These are phyloP conservation scores for Carallia brachiata DNA, from an alignment of 345 rosid species.

Conservation along the genomic window DNA sequence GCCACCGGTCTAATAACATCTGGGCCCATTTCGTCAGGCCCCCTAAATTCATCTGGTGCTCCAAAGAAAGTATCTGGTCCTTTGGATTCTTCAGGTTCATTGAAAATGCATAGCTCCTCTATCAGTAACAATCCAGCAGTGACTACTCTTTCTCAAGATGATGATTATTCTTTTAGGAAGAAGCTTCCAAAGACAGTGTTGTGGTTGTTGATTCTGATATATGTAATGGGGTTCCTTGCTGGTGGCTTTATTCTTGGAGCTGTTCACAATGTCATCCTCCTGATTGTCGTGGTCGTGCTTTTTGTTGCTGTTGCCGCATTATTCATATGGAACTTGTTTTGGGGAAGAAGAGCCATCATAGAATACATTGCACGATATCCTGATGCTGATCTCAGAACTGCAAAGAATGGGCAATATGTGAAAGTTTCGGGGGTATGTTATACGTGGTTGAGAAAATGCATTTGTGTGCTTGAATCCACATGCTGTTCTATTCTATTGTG, in stretches of 20 bases:
- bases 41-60: slow-evolving; percentile 15
- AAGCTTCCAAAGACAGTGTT: slow-evolving; percentile 65
- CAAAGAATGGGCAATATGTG: slow-evolving; percentile 88
- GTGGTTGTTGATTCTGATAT: slow-evolving; percentile 67
- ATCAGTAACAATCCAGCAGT: slow-evolving; percentile 15
- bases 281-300: slow-evolving; percentile 64
- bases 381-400: slow-evolving; percentile 84
- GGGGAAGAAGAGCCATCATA: slow-evolving; percentile 65
- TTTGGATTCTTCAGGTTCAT: slow-evolving; percentile 10
- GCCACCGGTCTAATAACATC: slow-evolving; percentile 25
- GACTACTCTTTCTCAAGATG: slow-evolving; percentile 21
- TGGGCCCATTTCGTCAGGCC: slow-evolving; percentile 17
- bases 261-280: slow-evolving; percentile 75
- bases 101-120: slow-evolving; percentile 14
- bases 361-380: slow-evolving; percentile 68
- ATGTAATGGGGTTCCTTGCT: slow-evolving; percentile 74
- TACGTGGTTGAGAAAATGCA: not conserved
- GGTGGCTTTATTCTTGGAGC: slow-evolving; percentile 86
- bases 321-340: slow-evolving; percentile 65
- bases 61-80: slow-evolving; percentile 24
- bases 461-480: not conserved
- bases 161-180: slow-evolving; percentile 50
- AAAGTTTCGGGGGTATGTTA: slow-evolving; percentile 88
- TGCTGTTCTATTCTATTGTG: not conserved
- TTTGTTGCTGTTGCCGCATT: slow-evolving; percentile 53